Evolutionary conservation across 2,329 filamentous ascomycete genomes (phyloP).

Genomic region (Lecanosticta acicola): DNA sequence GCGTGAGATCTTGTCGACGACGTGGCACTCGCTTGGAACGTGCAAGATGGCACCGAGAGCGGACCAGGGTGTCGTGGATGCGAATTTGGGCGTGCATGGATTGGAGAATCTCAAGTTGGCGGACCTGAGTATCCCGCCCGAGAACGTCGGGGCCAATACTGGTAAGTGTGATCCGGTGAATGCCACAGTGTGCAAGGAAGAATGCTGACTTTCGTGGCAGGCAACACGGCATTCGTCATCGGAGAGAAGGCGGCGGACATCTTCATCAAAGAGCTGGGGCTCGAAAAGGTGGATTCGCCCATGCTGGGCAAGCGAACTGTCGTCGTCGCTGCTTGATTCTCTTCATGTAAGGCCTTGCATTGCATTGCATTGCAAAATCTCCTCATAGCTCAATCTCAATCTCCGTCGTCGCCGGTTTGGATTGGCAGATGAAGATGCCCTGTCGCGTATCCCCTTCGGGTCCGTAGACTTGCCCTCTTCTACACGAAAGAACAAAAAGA

Average conservation of each 20-base stretch:
- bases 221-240: conserved; percentile 42
- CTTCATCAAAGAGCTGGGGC: conserved; percentile 37
- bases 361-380: no score
- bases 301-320: no score
- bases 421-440: conserved; percentile 24
- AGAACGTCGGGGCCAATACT: conserved; percentile 44
- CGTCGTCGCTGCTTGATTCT: no score
- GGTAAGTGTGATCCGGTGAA: not conserved
- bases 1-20: conserved; percentile 37
- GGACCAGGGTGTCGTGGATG: conserved; percentile 38
- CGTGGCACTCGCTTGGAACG: conserved; percentile 40
- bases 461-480: conserved; percentile 23
- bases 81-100: conserved; percentile 38
- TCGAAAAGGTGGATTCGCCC: conserved; percentile 17
- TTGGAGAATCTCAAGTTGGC: conserved; percentile 38
- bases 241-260: conserved; percentile 40
- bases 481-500: no score
- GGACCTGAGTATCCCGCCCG: conserved; percentile 39
- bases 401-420: conserved; percentile 20
- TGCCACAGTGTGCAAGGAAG: not conserved
- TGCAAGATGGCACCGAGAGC: conserved; percentile 37
- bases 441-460: conserved; percentile 18
- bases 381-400: conserved; percentile 23
- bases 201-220: conserved; percentile 11
- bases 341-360: no score